Conservation (phyloP, 768 basidiomycete species). For the Lactarius hatsudake region DNA sequence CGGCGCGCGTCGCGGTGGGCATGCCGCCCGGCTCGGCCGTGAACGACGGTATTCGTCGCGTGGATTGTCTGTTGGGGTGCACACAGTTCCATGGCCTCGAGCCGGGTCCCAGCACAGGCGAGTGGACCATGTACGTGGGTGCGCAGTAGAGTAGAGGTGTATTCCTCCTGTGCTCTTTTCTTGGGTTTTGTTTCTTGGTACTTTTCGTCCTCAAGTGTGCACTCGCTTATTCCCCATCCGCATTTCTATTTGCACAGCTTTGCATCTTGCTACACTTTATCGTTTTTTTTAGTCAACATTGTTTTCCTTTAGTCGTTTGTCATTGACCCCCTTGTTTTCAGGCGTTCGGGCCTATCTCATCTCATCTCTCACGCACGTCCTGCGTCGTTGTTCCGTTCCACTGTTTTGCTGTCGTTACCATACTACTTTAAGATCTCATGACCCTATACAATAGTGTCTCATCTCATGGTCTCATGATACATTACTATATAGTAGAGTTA, state of each 20-base stretch:
- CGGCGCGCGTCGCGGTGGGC: constrained; percentile 23
- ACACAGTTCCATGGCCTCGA: constrained; percentile 20
- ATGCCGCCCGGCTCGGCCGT: constrained; percentile 1
- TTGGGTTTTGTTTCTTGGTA: neutral
- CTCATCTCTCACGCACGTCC: neutral
- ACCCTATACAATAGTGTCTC: neutral
- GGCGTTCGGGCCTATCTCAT: neutral
- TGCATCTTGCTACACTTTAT: neutral
- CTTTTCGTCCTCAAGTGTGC: neutral
- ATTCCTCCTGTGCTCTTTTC: neutral
- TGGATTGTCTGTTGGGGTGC: constrained; percentile 19
- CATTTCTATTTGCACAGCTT: neutral
- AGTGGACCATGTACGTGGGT: constrained; percentile 27
- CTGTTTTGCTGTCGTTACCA: neutral
- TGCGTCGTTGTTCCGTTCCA: neutral
- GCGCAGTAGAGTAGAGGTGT: neutral
- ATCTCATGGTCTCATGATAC: neutral
- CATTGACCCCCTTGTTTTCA: neutral
- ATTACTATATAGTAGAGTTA: neutral
- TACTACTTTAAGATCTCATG: neutral
- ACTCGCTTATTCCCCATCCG: neutral
- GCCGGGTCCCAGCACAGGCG: constrained; percentile 18
- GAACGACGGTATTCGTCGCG: constrained; percentile 18
- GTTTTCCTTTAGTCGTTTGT: neutral
- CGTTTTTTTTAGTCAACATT: neutral